Percentiles rank a stretch among this genome's conserved stretches.
Conservation (phyloP, 768 basidiomycete genomes). For the Pisolithus marmoratus region DNA sequence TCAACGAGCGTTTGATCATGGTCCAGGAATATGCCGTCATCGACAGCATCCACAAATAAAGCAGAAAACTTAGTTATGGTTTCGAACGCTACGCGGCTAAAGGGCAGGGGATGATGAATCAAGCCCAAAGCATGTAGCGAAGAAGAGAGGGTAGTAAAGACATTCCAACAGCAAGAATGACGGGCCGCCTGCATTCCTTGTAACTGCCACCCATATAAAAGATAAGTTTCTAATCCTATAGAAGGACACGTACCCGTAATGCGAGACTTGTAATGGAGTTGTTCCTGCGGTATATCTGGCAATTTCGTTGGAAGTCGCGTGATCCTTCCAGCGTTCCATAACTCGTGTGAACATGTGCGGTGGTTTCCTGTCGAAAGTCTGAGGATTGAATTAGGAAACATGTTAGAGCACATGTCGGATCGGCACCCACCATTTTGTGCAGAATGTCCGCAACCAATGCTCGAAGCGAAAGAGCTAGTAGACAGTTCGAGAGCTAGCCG, state of each 20-base stretch:
- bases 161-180: slow-evolving; percentile 52
- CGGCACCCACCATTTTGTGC: slow-evolving; percentile 31
- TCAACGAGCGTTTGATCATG: slow-evolving; percentile 37
- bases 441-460: slow-evolving; percentile 38
- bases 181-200: slow-evolving; percentile 34
- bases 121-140: slow-evolving; percentile 53
- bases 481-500: slow-evolving; percentile 46
- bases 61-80: slow-evolving; percentile 34
- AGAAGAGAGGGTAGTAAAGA: slow-evolving; percentile 46
- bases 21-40: slow-evolving; percentile 24
- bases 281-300: slow-evolving; percentile 14
- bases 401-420: slow-evolving; percentile 1
- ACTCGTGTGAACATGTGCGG: slow-evolving; percentile 39
- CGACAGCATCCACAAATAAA: slow-evolving; percentile 27
- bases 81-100: slow-evolving; percentile 32
- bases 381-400: slow-evolving; percentile 1
- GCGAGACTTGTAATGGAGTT: slow-evolving; percentile 1
- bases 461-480: slow-evolving; percentile 35
- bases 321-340: slow-evolving; percentile 49
- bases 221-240: slow-evolving; percentile 8
- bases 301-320: slow-evolving; percentile 29
- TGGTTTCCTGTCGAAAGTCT: slow-evolving; percentile 48
- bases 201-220: slow-evolving; percentile 11
- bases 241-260: slow-evolving; percentile 8
- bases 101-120: slow-evolving; percentile 31